phyloP scores from a whole-genome alignment of 2,329 filamentous ascomycete genomes.

The Curvularia eragrostidis region DNA sequence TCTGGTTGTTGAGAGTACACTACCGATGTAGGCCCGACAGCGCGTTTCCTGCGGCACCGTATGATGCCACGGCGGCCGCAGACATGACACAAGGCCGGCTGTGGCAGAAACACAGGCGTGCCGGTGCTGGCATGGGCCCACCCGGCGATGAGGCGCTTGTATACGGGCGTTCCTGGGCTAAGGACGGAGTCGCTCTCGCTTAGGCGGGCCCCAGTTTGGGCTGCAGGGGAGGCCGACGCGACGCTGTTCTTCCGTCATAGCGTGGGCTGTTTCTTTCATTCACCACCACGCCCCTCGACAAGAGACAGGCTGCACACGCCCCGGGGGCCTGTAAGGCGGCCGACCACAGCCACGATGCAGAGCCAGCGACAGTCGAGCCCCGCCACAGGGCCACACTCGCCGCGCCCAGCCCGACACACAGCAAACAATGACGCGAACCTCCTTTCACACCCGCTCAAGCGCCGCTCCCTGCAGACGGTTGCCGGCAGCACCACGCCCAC shows the following conservation, averaged over 20 bases:
- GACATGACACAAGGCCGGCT: not conserved
- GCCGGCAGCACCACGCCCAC: not conserved
- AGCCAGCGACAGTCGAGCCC: constrained; percentile 24
- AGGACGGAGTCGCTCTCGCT: not conserved
- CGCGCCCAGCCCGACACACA: constrained; percentile 29
- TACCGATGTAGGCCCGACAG: not conserved
- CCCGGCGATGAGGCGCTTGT: not conserved
- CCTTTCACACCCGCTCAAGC: constrained; percentile 44
- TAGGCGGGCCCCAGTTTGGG: constrained; percentile 20
- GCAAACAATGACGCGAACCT: constrained; percentile 47
- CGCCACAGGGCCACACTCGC: constrained; percentile 17
- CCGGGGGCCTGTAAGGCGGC: constrained; percentile 32
- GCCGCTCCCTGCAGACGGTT: constrained; percentile 47
- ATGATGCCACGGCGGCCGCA: constrained; percentile 4
- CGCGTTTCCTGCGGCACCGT: not conserved
- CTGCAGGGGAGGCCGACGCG: constrained; percentile 12
- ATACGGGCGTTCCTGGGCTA: constrained; percentile 20
- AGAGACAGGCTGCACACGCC: constrained; percentile 8
- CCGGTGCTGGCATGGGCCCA: not conserved
- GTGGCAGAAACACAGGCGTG: not conserved
- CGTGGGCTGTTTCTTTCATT: constrained; percentile 17
- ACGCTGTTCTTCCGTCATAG: constrained; percentile 22
- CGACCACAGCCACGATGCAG: constrained; percentile 37
- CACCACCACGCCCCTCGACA: constrained; percentile 14
- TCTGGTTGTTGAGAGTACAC: not conserved